Percentiles rank a stretch among this genome's conserved stretches.
Evolutionary conservation across 2,329 filamentous ascomycete genomes (phyloP).

Genomic region (Colletotrichum sp.): DNA sequence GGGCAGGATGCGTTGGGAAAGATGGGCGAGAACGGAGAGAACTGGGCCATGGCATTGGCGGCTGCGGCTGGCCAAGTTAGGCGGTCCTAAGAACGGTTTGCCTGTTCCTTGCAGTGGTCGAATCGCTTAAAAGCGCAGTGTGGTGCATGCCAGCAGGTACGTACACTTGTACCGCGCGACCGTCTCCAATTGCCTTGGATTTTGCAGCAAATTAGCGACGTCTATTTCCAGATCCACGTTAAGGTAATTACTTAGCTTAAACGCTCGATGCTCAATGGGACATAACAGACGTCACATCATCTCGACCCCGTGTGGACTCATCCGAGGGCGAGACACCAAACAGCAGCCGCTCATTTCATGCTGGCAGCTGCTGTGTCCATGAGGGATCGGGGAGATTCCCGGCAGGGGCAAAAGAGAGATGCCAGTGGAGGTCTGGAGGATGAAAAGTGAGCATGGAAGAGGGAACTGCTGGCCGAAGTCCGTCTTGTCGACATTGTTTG

Average conservation of each 20-base stretch:
- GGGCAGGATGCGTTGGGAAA: background rate
- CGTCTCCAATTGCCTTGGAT: background rate
- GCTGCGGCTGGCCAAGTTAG: constrained; percentile 1
- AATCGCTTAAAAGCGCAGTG: background rate
- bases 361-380: background rate
- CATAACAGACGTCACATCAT: constrained; percentile 11
- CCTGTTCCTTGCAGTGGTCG: constrained; percentile 12
- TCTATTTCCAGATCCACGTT: constrained; percentile 1
- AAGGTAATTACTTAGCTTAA: background rate
- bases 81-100: constrained; percentile 1
- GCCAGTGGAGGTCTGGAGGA: background rate
- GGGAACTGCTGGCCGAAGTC: background rate
- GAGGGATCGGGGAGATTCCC: background rate
- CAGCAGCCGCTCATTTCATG: background rate
- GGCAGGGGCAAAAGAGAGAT: background rate
- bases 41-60: background rate
- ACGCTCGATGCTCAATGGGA: background rate
- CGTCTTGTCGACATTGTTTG: background rate
- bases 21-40: background rate
- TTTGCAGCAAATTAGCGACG: background rate
- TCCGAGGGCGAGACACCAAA: background rate
- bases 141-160: background rate
- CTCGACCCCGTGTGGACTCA: background rate
- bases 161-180: background rate
- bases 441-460: background rate